Percentiles rank a stretch among this genome's conserved stretches.
phyloP scores from a whole-genome alignment of 768 basidiomycete genomes.

The Termitomyces sp. region DNA sequence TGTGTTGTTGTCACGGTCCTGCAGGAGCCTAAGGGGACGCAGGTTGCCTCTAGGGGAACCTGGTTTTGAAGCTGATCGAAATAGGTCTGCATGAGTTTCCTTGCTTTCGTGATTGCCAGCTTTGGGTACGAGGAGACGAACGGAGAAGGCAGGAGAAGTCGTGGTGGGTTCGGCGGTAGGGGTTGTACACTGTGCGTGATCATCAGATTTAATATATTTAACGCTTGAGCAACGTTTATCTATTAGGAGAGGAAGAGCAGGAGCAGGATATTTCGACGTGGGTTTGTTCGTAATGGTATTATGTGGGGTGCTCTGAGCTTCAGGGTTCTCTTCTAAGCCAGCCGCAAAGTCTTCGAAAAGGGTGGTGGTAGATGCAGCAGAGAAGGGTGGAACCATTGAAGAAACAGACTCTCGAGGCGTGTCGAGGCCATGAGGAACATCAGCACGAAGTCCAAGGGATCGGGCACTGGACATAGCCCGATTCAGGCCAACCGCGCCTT shows the following conservation, averaged over 20 bases:
- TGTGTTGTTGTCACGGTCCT: conserved; percentile 50
- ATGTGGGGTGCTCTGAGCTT: conserved; percentile 64
- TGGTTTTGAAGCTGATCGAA: conserved; percentile 27
- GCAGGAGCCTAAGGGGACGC: conserved; percentile 60
- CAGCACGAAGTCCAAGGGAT: conserved; percentile 43
- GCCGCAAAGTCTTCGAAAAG: conserved; percentile 55
- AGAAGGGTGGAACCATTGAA: conserved; percentile 36
- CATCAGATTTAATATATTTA: conserved; percentile 61
- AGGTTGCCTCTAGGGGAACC: conserved; percentile 45
- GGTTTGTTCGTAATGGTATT: conserved; percentile 38
- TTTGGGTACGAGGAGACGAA: conserved; percentile 53
- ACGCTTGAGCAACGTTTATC: conserved; percentile 53
- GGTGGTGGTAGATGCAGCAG: conserved; percentile 59
- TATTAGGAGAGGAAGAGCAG: conserved; percentile 33
- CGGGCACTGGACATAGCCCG: conserved; percentile 42
- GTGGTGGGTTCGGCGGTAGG: conserved; percentile 17
- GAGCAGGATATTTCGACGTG: conserved; percentile 26
- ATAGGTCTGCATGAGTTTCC: conserved; percentile 25
- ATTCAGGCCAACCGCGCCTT: conserved; percentile 16
- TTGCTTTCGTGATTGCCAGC: conserved; percentile 45
- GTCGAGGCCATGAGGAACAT: conserved; percentile 46
- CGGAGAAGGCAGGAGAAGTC: conserved; percentile 32
- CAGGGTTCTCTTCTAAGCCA: conserved; percentile 41
- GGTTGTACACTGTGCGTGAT: conserved; percentile 26
- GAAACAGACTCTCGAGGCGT: conserved; percentile 51